Evolutionary conservation across 2,329 filamentous ascomycete genomes (phyloP).

Genomic region (Triangularia setosa): DNA sequence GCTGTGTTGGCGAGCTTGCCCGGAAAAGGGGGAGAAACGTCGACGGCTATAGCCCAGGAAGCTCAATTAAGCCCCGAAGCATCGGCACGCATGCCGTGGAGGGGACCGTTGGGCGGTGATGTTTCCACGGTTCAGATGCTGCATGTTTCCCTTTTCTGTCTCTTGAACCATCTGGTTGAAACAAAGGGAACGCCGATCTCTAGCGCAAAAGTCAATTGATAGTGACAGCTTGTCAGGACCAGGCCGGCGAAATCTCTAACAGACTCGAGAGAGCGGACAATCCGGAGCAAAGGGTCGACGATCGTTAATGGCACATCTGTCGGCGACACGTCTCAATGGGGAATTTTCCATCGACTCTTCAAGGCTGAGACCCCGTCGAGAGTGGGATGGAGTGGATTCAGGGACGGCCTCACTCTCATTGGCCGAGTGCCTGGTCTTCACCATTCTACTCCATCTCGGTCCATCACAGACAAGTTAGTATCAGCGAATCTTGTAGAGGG

Average conservation of each 20-base stretch:
- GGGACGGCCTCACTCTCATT: not conserved
- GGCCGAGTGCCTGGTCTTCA: not conserved
- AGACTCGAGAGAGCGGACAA: no score
- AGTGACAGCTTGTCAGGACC: no score
- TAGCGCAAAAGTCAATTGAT: not conserved
- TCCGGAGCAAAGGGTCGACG: no score
- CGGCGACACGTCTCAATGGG: not conserved
- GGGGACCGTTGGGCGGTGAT: not conserved
- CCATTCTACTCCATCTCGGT: not conserved
- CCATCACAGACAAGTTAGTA: not conserved
- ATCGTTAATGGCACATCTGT: no score
- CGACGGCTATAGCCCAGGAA: not conserved
- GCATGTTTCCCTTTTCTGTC: no score
- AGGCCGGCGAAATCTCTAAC: no score
- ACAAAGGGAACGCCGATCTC: conserved; percentile 1
- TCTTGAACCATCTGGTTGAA: not conserved
- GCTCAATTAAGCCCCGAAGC: conserved; percentile 3
- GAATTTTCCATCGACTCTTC: not conserved
- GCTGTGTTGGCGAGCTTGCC: not conserved
- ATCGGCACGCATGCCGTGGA: not conserved
- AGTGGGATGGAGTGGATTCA: not conserved
- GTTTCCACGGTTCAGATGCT: no score
- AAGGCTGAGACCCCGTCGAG: not conserved
- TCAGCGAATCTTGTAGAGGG: not conserved
- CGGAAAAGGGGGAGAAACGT: not conserved